Evolutionary conservation across 805 yeast genomes (phyloP).

Genomic region (Kodamaea laetipori): DNA sequence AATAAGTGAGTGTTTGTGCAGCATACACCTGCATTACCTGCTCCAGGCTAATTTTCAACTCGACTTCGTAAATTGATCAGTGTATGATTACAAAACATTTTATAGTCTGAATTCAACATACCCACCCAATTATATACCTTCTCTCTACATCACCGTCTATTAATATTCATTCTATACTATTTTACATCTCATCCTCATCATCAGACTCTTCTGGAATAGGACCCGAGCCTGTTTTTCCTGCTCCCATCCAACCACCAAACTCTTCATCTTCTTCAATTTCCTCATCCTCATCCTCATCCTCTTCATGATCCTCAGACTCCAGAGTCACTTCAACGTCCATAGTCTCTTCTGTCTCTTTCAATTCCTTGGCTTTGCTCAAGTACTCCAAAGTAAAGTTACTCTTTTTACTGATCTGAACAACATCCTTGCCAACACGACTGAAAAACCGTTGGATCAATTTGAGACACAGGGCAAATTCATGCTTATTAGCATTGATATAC

Average conservation of each 20-base stretch:
- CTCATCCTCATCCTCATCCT: slow-evolving; percentile 19
- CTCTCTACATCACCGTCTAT: no score
- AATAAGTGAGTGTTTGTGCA: no score
- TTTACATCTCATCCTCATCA: slow-evolving; percentile 20
- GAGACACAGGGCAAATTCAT: slow-evolving; percentile 61
- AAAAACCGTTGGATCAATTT: slow-evolving; percentile 76
- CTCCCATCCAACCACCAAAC: slow-evolving; percentile 34
- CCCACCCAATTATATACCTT: no score
- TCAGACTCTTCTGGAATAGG: slow-evolving; percentile 23
- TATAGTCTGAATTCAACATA: no score
- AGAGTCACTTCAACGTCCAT: slow-evolving; percentile 14
- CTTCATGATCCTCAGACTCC: slow-evolving; percentile 14
- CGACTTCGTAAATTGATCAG: no score
- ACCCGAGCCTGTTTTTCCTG: slow-evolving; percentile 21
- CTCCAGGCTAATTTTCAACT: no score
- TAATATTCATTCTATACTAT: neutral
- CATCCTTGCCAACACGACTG: slow-evolving; percentile 71
- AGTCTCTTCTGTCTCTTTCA: slow-evolving; percentile 22
- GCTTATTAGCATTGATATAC: slow-evolving; percentile 63
- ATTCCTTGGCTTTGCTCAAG: slow-evolving; percentile 30
- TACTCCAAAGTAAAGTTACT: slow-evolving; percentile 59
- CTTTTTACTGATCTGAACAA: slow-evolving; percentile 54
- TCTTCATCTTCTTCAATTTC: slow-evolving; percentile 22
- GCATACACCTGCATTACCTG: no score
- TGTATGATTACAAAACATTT: no score